Evolutionary conservation across 108 stramenopile genomes (phyloP).

Genomic region (Fragilariopsis cylindrus): DNA sequence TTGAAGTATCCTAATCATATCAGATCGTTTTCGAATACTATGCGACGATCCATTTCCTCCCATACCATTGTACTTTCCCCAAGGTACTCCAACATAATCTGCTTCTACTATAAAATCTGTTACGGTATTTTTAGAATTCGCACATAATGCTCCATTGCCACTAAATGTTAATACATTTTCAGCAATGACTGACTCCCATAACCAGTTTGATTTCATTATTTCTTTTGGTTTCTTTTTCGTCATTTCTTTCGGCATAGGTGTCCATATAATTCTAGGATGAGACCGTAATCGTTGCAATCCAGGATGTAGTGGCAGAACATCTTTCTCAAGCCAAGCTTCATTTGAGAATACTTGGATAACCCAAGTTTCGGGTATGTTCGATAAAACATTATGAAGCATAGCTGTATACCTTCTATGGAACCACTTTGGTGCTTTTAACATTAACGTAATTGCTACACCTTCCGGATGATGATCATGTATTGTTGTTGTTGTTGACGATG

Average conservation of each 20-base stretch:
- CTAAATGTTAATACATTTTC: slow-evolving; percentile 53
- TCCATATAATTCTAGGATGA: slow-evolving; percentile 39
- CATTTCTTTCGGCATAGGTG: slow-evolving; percentile 35
- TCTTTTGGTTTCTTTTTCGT: slow-evolving; percentile 45
- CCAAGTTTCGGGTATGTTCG: slow-evolving; percentile 46
- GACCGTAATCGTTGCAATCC: slow-evolving; percentile 28
- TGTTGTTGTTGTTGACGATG: neutral
- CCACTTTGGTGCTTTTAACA: slow-evolving; percentile 57
- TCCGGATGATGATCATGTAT: neutral
- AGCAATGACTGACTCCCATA: slow-evolving; percentile 47
- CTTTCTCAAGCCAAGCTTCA: slow-evolving; percentile 32
- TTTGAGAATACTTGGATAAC: slow-evolving; percentile 50
- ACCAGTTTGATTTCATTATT: slow-evolving; percentile 40
- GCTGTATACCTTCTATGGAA: slow-evolving; percentile 57
- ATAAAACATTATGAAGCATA: slow-evolving; percentile 52
- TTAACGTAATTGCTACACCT: slow-evolving; percentile 52
- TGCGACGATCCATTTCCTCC: slow-evolving; percentile 52
- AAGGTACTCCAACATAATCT: slow-evolving; percentile 48
- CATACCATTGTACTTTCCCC: slow-evolving; percentile 21
- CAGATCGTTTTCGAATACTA: slow-evolving; percentile 44
- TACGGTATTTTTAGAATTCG: slow-evolving; percentile 24
- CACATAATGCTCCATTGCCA: slow-evolving; percentile 59
- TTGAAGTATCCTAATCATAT: slow-evolving; percentile 41
- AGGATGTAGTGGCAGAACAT: slow-evolving; percentile 48
- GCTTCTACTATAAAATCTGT: slow-evolving; percentile 15